Conservation (phyloP, 768 basidiomycete species). For the Nevesoporus exiguus region DNA sequence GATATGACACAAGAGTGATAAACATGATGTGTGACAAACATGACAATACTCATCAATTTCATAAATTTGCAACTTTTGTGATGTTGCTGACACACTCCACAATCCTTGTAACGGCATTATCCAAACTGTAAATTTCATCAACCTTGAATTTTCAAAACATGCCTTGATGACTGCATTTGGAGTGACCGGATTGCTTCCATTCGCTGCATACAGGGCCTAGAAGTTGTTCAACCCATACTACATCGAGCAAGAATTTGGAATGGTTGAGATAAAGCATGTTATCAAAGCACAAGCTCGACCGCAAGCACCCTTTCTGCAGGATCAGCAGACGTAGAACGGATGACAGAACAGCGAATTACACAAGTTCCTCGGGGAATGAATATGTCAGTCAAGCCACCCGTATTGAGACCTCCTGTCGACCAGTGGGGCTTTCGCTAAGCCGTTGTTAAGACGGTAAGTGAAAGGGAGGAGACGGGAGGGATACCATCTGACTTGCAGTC, state of each 20-base stretch:
- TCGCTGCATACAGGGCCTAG: too few species aligned
- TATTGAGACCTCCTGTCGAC: constrained; percentile 27
- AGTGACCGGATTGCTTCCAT: too few species aligned
- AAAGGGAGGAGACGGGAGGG: neutral
- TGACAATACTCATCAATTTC: too few species aligned
- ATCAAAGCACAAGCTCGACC: constrained; percentile 33
- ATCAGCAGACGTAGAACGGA: constrained; percentile 25
- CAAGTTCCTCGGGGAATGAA: constrained; percentile 23
- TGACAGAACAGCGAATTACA: constrained; percentile 27
- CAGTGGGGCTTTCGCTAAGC: constrained; percentile 18
- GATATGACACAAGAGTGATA: too few species aligned
- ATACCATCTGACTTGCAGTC: constrained; percentile 15
- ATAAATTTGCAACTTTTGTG: too few species aligned
- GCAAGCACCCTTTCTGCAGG: constrained; percentile 24
- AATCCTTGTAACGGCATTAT: too few species aligned
- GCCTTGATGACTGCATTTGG: too few species aligned
- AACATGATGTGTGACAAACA: too few species aligned
- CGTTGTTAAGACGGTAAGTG: neutral
- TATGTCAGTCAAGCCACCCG: constrained; percentile 22
- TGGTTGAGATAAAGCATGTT: constrained; percentile 96
- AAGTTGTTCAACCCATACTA: constrained; percentile 98
- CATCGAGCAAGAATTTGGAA: constrained; percentile 98
- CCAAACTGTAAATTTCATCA: too few species aligned
- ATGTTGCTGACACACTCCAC: too few species aligned
- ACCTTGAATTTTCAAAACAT: too few species aligned